Evolutionary conservation across 345 rosid genomes (phyloP).

Genomic region (Eucalyptus brandiana): DNA sequence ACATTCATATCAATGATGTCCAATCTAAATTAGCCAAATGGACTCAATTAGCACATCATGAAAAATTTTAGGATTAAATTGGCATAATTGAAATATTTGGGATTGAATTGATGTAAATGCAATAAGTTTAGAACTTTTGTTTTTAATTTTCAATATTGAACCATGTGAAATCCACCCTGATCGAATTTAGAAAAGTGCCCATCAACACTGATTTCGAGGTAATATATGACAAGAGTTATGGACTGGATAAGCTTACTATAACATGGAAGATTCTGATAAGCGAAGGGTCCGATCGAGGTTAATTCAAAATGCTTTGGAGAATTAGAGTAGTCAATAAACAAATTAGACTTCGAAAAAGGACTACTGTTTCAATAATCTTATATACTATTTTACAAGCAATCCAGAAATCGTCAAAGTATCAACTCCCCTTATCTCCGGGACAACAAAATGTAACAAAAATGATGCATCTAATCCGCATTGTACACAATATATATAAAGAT

Average conservation of each 20-base stretch:
- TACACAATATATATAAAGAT: neutral
- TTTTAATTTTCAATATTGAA: neutral
- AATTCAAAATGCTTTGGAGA: neutral
- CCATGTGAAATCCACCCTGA: neutral
- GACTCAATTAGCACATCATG: neutral
- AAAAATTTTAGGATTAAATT: no score
- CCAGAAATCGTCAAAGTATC: neutral
- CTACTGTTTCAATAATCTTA: neutral
- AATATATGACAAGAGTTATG: neutral
- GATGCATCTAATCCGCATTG: neutral
- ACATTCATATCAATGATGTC: no score
- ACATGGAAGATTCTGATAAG: neutral
- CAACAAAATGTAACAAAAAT: neutral
- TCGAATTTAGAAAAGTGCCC: neutral
- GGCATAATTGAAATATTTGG: rapidly evolving
- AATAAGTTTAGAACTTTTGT: no score
- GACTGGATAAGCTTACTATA: neutral
- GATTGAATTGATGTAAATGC: neutral
- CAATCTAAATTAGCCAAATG: no score
- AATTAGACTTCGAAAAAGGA: neutral
- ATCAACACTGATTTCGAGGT: neutral
- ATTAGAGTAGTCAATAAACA: neutral
- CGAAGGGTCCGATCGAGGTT: neutral
- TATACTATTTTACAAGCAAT: neutral
- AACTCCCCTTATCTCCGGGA: neutral